Evolutionary conservation across 768 basidiomycete genomes (phyloP).

Genomic region (Lactarius evosmus): DNA sequence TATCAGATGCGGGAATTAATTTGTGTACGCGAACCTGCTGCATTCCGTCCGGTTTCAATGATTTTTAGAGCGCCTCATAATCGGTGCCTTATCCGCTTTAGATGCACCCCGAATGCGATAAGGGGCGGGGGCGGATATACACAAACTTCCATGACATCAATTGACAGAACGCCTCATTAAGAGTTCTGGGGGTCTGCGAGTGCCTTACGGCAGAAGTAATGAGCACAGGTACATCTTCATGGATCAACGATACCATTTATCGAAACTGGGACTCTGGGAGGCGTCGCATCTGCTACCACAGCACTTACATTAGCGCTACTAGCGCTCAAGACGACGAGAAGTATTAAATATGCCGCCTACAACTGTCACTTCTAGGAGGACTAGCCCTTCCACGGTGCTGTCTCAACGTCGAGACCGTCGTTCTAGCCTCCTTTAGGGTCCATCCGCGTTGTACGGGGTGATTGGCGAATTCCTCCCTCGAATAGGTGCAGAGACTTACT

Average conservation of each 20-base stretch:
- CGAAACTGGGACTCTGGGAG: neutral
- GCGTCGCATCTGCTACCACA: neutral
- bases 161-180: neutral
- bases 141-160: neutral
- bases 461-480: neutral
- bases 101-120: neutral
- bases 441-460: conserved; percentile 1
- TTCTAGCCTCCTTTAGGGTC: neutral
- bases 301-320: neutral
- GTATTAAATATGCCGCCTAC: neutral
- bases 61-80: neutral
- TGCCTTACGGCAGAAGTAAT: neutral
- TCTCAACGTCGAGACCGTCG: conserved; percentile 8
- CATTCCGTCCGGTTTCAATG: neutral
- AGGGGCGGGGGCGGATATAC: neutral
- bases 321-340: conserved; percentile 2
- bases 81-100: neutral
- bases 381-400: neutral
- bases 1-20: conserved; percentile 1
- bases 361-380: conserved; percentile 4
- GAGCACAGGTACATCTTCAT: neutral
- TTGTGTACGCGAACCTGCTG: neutral
- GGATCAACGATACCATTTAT: neutral
- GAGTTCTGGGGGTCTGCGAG: no score
- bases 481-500: neutral